These are phyloP conservation scores for Tricholoma sp. DNA, from an alignment of 768 basidiomycete genomes.

Conservation along the genomic window DNA sequence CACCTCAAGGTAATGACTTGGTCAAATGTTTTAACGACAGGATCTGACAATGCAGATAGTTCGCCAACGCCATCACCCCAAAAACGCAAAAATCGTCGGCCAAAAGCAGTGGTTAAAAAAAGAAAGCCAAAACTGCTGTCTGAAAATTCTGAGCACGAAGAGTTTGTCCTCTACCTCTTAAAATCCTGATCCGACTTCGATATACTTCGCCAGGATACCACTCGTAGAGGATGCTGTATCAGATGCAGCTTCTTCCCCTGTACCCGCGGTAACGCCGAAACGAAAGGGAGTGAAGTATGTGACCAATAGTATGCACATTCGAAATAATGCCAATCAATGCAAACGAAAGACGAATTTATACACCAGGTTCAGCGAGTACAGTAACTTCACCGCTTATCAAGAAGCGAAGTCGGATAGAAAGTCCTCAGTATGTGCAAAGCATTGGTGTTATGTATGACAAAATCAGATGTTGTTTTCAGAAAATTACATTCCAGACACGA, in stretches of 20 bases:
- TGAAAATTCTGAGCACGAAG: slow-evolving; percentile 2
- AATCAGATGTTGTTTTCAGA: background rate
- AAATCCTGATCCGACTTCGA: background rate
- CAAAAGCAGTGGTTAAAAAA: slow-evolving; percentile 6
- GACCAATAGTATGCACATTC: too few species aligned
- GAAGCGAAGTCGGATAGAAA: slow-evolving; percentile 23
- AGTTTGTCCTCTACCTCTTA: slow-evolving; percentile 8
- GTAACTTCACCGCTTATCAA: slow-evolving; percentile 20
- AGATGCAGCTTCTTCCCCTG: slow-evolving; percentile 12
- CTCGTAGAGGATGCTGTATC: slow-evolving; percentile 11
- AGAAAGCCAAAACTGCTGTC: background rate
- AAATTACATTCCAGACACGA: background rate
- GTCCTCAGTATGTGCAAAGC: slow-evolving; percentile 18
- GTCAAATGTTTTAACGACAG: background rate
- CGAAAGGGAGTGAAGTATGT: slow-evolving; percentile 28
- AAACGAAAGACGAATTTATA: slow-evolving; percentile 18
- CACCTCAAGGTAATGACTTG: slow-evolving; percentile 3
- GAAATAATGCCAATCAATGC: background rate
- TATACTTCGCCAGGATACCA: slow-evolving; percentile 9
- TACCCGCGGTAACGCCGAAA: slow-evolving; percentile 19
- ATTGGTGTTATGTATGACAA: background rate
- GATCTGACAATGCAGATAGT: slow-evolving; percentile 5
- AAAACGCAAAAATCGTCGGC: slow-evolving; percentile 3
- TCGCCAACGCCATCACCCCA: slow-evolving; percentile 21
- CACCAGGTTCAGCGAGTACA: slow-evolving; percentile 17